phyloP scores from a whole-genome alignment of 2,329 filamentous ascomycete species.

The Fusarium nematophilum region DNA sequence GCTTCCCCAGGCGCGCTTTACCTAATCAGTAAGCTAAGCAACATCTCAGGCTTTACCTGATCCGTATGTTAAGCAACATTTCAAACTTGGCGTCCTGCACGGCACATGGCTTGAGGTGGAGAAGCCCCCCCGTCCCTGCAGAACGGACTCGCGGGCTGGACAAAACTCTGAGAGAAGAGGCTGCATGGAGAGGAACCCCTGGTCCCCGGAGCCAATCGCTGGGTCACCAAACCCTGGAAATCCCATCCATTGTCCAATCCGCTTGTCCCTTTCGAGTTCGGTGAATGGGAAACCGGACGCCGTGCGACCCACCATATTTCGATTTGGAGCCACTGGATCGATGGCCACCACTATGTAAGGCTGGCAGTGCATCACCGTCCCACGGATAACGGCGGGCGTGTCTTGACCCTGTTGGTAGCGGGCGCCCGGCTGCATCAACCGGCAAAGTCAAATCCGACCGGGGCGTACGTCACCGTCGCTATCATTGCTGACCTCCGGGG shows the following conservation, averaged over 20 bases:
- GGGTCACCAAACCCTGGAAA: not conserved
- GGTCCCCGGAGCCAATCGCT: not conserved
- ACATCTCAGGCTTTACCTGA: constrained; percentile 35
- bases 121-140: constrained; percentile 31
- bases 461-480: not conserved
- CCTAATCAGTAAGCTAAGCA: constrained; percentile 36
- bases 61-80: constrained; percentile 35
- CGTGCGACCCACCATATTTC: not conserved
- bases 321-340: constrained; percentile 5
- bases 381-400: constrained; percentile 9
- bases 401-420: constrained; percentile 7
- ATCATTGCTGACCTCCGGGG: not conserved
- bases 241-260: not conserved
- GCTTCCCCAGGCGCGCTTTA: constrained; percentile 31
- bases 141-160: constrained; percentile 1
- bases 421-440: not conserved
- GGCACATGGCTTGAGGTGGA: constrained; percentile 29
- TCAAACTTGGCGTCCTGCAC: constrained; percentile 32
- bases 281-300: not conserved
- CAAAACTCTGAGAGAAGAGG: constrained; percentile 11
- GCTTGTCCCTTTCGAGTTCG: not conserved
- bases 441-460: not conserved
- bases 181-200: constrained; percentile 16
- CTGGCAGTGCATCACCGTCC: not conserved
- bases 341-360: constrained; percentile 1